Base-by-base conservation (phyloP, 805 yeast genomes). In the Nakazawaea holstii region DNA sequence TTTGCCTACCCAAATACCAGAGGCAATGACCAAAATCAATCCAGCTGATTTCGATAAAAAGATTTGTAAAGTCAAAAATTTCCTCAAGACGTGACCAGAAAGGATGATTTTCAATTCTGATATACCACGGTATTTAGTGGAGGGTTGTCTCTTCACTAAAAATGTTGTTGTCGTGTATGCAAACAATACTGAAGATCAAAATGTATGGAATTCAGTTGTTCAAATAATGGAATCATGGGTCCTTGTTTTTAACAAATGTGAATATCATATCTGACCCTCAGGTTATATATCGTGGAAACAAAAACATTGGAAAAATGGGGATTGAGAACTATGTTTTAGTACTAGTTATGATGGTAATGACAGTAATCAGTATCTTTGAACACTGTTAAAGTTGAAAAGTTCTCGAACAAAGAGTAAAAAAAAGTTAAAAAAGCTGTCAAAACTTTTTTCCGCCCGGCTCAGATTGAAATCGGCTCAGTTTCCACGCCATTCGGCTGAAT, bases 1-100 rank as follows among this genome's bases (percentile, higher is more conserved):
- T 57, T 80, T 82, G 6, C 96, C 96, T 6, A 85, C 72, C 87
- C 92, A 85, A 2, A 88, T 57, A 0, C 95, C 95, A 1, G 87
- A 77, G 20, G 90, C 81, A 4, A 85, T 82, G 13, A 84, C 82
- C 41, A 86, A 64, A 6, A 80, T 67, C 41, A 87, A 65, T 2
- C 90, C 86, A 1, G 69, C 37, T 3, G 77, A 66, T 58, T 87
- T 87, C 45, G 70, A 68, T 2, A 77, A 20, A 13, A 87, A 64
- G 3, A 85, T 73, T 30, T 63, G 61, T 9, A 70, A 46, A 7
- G 80, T 76, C 45, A 88, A 62, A 53, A 84, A 80, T 6, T 67
- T 70, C 8, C 68, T 61, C 48, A 82, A 71, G 27, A 77, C 72
- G 53, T 78, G 69, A 1, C 96, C 96, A 4, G 82, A 76, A 9